Conservation (phyloP, 2,329 filamentous ascomycete species). For the Phyllosticta citrichinensis region DNA sequence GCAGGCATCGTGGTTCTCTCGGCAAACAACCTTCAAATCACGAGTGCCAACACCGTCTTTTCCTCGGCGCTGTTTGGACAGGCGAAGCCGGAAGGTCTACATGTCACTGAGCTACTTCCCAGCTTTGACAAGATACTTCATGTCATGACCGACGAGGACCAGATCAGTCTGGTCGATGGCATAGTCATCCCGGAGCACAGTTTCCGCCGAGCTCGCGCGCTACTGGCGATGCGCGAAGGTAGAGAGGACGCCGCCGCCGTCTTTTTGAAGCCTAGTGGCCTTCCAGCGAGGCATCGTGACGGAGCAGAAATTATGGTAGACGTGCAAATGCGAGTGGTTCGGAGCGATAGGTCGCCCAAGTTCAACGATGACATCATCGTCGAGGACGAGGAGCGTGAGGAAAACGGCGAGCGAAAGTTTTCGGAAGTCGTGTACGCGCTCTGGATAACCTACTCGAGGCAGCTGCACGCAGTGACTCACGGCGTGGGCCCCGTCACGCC, state of each 20-base stretch:
- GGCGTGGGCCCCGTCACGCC: conserved; percentile 54
- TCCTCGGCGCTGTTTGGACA: conserved; percentile 87
- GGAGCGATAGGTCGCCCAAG: conserved; percentile 53
- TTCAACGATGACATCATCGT: conserved; percentile 54
- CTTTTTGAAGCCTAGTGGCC: conserved; percentile 74
- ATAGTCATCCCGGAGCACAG: conserved; percentile 95
- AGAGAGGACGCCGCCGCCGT: conserved; percentile 64
- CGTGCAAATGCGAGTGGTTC: conserved; percentile 91
- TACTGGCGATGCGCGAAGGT: conserved; percentile 74
- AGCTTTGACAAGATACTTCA: conserved; percentile 76
- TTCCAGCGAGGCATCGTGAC: conserved; percentile 80
- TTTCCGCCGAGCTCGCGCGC: conserved; percentile 78
- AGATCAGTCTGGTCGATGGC: conserved; percentile 75
- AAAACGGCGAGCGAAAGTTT: conserved; percentile 45
- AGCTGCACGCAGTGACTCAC: conserved; percentile 67
- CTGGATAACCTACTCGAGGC: conserved; percentile 94
- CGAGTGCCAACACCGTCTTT: conserved; percentile 91
- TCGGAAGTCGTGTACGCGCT: conserved; percentile 80
- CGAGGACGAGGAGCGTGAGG: conserved; percentile 38
- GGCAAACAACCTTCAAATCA: conserved; percentile 66
- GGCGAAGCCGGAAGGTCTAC: conserved; percentile 68
- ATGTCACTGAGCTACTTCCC: conserved; percentile 72
- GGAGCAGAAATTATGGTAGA: conserved; percentile 89
- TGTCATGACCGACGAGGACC: conserved; percentile 77
- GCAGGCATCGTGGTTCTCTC: conserved; percentile 90